Conservation (phyloP, 2,329 filamentous ascomycete genomes). For the Nemania sp. region DNA sequence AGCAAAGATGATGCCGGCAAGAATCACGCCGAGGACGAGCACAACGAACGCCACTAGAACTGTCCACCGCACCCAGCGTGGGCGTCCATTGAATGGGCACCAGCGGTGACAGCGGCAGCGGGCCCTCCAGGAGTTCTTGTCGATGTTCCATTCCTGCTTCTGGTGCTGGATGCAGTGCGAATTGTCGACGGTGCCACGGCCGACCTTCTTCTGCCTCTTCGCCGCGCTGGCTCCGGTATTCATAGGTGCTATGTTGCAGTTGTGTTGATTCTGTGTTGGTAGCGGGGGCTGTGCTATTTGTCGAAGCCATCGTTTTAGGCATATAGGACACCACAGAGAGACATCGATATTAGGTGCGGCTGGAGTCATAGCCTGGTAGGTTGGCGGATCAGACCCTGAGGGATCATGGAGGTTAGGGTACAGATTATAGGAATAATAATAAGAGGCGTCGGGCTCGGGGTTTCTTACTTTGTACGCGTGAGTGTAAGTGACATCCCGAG, state of each 20-base stretch:
- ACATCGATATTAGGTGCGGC: background rate
- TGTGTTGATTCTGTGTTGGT: background rate
- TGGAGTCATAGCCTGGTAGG: background rate
- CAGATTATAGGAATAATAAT: background rate
- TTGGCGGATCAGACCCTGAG: background rate
- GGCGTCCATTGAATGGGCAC: slow-evolving; percentile 15
- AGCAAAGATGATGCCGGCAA: slow-evolving; percentile 2
- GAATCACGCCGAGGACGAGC: background rate
- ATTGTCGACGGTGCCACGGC: background rate
- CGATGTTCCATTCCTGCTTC: slow-evolving; percentile 5
- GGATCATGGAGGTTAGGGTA: background rate
- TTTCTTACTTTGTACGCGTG: background rate
- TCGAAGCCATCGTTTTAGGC: slow-evolving; percentile 3
- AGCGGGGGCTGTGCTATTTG: background rate
- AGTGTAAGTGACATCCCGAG: background rate
- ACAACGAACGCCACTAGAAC: slow-evolving; percentile 3
- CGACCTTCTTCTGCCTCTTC: background rate
- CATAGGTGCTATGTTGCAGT: background rate
- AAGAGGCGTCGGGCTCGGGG: background rate
- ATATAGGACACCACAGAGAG: background rate
- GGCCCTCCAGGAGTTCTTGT: slow-evolving; percentile 5
- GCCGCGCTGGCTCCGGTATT: background rate
- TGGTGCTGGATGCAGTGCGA: slow-evolving; percentile 6
- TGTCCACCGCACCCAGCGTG: slow-evolving; percentile 18
- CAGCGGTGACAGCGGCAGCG: slow-evolving; percentile 2